Evolutionary conservation across 2,329 filamentous ascomycete genomes (phyloP).

Genomic region (Ceratocystis huliohia): DNA sequence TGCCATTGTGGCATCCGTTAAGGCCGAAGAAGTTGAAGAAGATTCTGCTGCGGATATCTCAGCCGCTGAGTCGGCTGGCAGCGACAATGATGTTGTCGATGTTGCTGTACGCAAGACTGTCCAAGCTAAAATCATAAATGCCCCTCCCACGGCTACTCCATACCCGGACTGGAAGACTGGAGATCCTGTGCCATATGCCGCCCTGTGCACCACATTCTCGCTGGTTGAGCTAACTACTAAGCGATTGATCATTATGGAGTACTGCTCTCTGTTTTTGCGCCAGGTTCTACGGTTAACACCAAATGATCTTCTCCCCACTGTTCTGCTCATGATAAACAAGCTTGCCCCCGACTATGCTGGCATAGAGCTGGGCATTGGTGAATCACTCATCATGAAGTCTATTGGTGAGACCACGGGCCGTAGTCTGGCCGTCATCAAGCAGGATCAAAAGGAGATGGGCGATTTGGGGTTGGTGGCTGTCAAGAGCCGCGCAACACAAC

Average conservation of each 20-base stretch:
- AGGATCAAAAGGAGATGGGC: slow-evolving; percentile 90
- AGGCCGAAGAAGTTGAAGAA: slow-evolving; percentile 34
- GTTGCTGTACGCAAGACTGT: slow-evolving; percentile 69
- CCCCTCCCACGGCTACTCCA: slow-evolving; percentile 48
- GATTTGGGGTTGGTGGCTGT: slow-evolving; percentile 89
- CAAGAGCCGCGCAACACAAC: slow-evolving; percentile 88
- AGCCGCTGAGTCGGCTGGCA: slow-evolving; percentile 27
- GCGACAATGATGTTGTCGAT: slow-evolving; percentile 55
- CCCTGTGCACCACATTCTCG: slow-evolving; percentile 87
- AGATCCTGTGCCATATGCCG: slow-evolving; percentile 82
- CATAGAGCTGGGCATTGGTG: slow-evolving; percentile 94
- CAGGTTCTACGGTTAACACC: slow-evolving; percentile 91
- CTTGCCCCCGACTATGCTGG: slow-evolving; percentile 92
- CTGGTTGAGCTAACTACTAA: slow-evolving; percentile 92
- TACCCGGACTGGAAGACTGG: slow-evolving; percentile 92
- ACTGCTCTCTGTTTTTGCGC: slow-evolving; percentile 80
- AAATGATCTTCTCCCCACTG: slow-evolving; percentile 71
- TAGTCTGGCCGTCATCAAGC: slow-evolving; percentile 78
- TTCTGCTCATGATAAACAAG: slow-evolving; percentile 96
- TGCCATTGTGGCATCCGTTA: slow-evolving; percentile 34
- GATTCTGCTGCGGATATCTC: slow-evolving; percentile 31
- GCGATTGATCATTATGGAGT: slow-evolving; percentile 71
- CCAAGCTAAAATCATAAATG: slow-evolving; percentile 59
- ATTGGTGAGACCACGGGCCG: slow-evolving; percentile 90
- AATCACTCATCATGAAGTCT: slow-evolving; percentile 97